Percentiles rank a stretch among this genome's conserved stretches.
Conservation (phyloP, 2,329 filamentous ascomycete species). For the Pseudogymnoascus sp. region DNA sequence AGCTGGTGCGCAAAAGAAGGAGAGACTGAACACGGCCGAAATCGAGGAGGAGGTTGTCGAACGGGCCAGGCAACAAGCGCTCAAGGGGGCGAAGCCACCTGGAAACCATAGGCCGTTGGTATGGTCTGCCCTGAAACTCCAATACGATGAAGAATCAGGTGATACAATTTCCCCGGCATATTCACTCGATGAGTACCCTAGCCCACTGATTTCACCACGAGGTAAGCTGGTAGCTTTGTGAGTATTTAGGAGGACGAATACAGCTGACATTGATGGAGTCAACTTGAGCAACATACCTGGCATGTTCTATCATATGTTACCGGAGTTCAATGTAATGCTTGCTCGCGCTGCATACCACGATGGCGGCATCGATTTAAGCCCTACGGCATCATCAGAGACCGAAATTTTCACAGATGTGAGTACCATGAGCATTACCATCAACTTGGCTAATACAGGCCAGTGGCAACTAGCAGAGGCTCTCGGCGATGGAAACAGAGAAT, state of each 20-base stretch:
- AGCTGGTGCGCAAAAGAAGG: conserved; percentile 23
- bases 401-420: conserved; percentile 4
- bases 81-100: conserved; percentile 12
- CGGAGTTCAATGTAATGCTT: neutral
- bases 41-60: conserved; percentile 48
- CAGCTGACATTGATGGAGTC: neutral
- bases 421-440: neutral
- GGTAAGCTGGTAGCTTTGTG: conserved; percentile 12
- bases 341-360: neutral
- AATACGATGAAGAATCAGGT: conserved; percentile 22
- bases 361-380: neutral
- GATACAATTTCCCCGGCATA: conserved; percentile 17
- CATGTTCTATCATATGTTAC: neutral
- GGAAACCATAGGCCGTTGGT: conserved; percentile 18
- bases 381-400: neutral
- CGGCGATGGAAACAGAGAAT: neutral
- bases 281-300: neutral
- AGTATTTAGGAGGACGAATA: neutral
- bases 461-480: conserved; percentile 1
- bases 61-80: conserved; percentile 44
- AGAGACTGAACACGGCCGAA: conserved; percentile 36
- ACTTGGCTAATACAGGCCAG: neutral
- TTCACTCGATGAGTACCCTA: conserved; percentile 13
- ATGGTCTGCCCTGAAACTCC: conserved; percentile 11
- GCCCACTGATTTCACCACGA: conserved; percentile 14